Evolutionary conservation across 306 rosid genomes (phyloP), one percentile per base, ranked within the genome.

Genomic region (Vigna nakashimae): DNA sequence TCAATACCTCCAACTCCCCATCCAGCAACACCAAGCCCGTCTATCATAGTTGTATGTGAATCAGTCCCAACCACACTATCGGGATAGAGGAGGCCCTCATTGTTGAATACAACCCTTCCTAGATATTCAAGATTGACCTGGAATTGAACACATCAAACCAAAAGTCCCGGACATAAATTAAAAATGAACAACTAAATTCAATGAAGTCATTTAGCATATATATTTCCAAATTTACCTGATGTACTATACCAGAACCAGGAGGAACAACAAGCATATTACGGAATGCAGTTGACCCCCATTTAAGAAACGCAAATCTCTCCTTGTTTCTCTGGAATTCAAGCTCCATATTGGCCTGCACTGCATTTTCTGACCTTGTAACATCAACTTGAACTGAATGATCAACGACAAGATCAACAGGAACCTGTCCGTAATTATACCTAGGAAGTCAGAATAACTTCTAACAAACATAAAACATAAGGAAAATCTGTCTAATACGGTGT

Each of bases 1-100:
- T 96, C 99, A 71, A 96, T 96, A 81, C 99, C 99, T 59, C 99
- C 98, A 80, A 96, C 99, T 77, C 99, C 99, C 99, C 99, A 96
- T 48, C 99, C 99, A 77, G 99, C 98, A 80, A 96, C 99, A 51
- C 99, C 99, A 80, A 96, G 89, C 73, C 99, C 99, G 76, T 96
- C 99, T 26, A 96, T 96, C 99, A 96, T 96, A 71, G 99, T 92
- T 75, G 99, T 96, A 67, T 96, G 99, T 50, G 99, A 96, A 89
- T 96, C 99, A 72, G 99, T 96, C 80, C 99, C 99, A 83, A 96
- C 99, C 71, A 96, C 99, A 72, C 99, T 96, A 81, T 96, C 99
- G 11, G 99, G 99, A 83, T 96, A 96, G 75, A 96, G 99, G 62
- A 96, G 20, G 67, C 97, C 98, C 30, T 89, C 93, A 52, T 68